These are phyloP conservation scores for Fonsecaea erecta DNA, from an alignment of 2,329 filamentous ascomycete species.

Conservation along the genomic window DNA sequence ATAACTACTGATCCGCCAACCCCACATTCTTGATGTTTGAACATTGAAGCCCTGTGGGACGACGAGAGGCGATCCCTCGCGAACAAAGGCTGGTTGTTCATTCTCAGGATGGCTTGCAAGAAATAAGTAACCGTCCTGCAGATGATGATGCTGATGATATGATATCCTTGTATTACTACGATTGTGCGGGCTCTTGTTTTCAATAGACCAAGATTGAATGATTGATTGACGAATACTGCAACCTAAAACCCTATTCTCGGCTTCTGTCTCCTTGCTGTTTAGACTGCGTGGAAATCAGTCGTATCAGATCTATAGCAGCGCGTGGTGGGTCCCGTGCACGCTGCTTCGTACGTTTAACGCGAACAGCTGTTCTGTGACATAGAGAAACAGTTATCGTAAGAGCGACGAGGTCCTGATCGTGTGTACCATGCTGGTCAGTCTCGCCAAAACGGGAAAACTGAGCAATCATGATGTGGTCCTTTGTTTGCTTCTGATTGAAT, in stretches of 20 bases:
- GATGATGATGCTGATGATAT: slow-evolving; percentile 12
- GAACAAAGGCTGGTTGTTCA: too few species aligned
- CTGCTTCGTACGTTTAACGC: neutral
- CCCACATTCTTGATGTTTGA: neutral
- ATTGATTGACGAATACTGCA: neutral
- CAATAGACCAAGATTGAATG: slow-evolving; percentile 8
- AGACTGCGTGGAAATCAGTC: neutral
- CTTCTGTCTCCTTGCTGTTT: neutral
- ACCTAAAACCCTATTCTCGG: neutral
- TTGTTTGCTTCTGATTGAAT: neutral
- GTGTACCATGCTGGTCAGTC: neutral
- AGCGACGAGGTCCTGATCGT: neutral
- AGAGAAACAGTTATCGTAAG: neutral
- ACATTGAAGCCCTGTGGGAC: neutral
- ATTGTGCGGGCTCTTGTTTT: neutral
- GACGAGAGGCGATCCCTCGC: neutral
- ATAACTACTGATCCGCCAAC: slow-evolving; percentile 27
- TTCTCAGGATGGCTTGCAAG: neutral
- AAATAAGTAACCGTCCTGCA: neutral
- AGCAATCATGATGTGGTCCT: neutral
- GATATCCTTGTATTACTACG: slow-evolving; percentile 28
- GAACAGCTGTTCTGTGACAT: neutral
- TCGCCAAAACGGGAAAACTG: neutral
- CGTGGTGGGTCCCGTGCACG: neutral
- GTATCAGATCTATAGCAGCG: neutral